Evolutionary conservation across 2,329 filamentous ascomycete species (phyloP).

Genomic region (Pseudogymnoascus sp.): DNA sequence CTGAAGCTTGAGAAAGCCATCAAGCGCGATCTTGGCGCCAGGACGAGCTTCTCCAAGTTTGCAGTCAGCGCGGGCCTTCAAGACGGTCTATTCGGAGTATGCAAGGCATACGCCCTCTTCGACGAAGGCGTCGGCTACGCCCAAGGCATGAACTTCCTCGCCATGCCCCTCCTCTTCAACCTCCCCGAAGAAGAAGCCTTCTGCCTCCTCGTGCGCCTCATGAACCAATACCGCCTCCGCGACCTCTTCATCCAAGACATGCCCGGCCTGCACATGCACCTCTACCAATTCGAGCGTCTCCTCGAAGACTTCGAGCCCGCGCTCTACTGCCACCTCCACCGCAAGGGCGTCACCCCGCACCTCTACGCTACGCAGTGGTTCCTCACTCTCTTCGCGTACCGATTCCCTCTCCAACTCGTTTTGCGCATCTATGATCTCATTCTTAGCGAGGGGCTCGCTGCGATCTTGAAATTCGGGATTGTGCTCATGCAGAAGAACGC

Average conservation of each 20-base stretch:
- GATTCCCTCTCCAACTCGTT: constrained; percentile 92
- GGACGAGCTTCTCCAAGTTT: constrained; percentile 96
- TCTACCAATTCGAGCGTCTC: constrained; percentile 92
- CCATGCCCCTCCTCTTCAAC: constrained; percentile 94
- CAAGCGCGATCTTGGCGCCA: constrained; percentile 78
- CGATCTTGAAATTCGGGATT: constrained; percentile 89
- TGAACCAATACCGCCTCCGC: constrained; percentile 92
- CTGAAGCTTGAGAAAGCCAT: constrained; percentile 87
- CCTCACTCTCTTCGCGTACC: constrained; percentile 94
- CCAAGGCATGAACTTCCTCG: constrained; percentile 97
- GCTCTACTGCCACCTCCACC: constrained; percentile 86
- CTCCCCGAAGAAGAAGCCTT: constrained; percentile 98
- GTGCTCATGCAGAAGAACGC: constrained; percentile 96
- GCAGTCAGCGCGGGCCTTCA: constrained; percentile 84
- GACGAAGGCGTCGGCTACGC: constrained; percentile 94
- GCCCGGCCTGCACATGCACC: constrained; percentile 85
- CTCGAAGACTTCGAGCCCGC: constrained; percentile 92
- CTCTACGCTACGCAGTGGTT: constrained; percentile 99
- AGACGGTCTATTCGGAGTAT: constrained; percentile 88
- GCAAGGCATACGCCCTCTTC: constrained; percentile 94
- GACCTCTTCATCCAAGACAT: constrained; percentile 94
- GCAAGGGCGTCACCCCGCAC: constrained; percentile 79
- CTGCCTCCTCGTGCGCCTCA: constrained; percentile 81
- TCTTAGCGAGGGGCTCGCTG: constrained; percentile 83
- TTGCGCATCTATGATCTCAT: constrained; percentile 95